Percentiles rank a stretch among this genome's conserved stretches.
phyloP scores from a whole-genome alignment of 129 eudicot genomes.

The Heracleum sosnowskyi region DNA sequence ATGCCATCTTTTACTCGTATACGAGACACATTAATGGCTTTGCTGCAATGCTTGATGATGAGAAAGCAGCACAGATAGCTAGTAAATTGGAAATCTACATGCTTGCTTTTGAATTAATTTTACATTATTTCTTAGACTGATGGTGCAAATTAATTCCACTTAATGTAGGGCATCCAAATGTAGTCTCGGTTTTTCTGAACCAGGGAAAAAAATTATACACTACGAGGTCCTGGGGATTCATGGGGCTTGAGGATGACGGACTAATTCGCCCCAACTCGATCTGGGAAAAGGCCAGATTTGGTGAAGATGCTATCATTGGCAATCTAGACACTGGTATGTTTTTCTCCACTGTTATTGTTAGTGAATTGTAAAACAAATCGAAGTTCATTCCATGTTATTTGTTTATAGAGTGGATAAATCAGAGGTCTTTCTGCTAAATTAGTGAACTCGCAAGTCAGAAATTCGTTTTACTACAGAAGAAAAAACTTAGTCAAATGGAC shows the following conservation, averaged over 20 bases:
- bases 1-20: constrained; percentile 72
- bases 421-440: neutral
- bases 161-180: too few species aligned
- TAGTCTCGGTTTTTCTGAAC: too few species aligned
- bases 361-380: neutral
- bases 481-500: too few species aligned
- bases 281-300: constrained; percentile 85
- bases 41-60: constrained; percentile 62
- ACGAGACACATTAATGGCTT: too few species aligned
- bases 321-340: constrained; percentile 86
- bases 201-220: constrained; percentile 77
- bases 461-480: too few species aligned
- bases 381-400: neutral
- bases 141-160: neutral
- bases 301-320: constrained; percentile 80
- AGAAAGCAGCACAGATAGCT: constrained; percentile 62
- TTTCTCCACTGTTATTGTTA: constrained; percentile 2
- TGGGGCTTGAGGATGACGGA: constrained; percentile 65
- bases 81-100: constrained; percentile 35
- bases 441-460: too few species aligned
- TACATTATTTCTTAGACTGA: too few species aligned
- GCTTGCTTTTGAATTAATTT: neutral
- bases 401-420: too few species aligned
- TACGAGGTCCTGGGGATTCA: constrained; percentile 82
- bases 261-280: constrained; percentile 38